Conservation (phyloP, 805 yeast species). For the Cyberlindnera japonica region DNA sequence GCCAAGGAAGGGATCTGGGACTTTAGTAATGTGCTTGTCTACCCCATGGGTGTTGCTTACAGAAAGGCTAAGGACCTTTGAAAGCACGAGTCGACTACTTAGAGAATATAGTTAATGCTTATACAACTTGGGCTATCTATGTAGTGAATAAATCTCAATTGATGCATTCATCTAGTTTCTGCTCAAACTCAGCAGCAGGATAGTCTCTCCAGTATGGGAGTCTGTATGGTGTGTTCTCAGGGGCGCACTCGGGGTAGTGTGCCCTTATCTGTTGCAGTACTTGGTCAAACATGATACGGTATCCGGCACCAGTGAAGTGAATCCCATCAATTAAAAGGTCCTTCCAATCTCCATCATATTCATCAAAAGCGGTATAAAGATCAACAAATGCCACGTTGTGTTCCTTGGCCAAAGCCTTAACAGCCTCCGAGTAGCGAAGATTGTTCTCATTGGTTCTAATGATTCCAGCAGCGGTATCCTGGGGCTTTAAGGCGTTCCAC, state of each 20-base stretch:
- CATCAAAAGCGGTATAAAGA: constrained; percentile 42
- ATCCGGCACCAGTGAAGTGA: constrained; percentile 56
- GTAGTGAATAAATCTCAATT: not conserved
- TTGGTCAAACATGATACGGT: constrained; percentile 45
- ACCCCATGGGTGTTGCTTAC: constrained; percentile 49
- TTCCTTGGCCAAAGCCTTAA: constrained; percentile 41
- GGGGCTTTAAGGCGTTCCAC: constrained; percentile 35
- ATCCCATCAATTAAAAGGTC: constrained; percentile 51
- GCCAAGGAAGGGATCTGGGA: constrained; percentile 74
- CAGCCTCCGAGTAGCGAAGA: constrained; percentile 47
- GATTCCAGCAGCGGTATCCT: constrained; percentile 37
- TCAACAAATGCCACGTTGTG: constrained; percentile 57
- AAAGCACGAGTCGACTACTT: too few species aligned
- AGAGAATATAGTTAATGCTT: too few species aligned
- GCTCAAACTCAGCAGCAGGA: constrained; percentile 16
- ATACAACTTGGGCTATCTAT: too few species aligned
- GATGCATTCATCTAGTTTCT: constrained; percentile 4
- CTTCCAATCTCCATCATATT: constrained; percentile 37
- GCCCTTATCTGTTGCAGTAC: constrained; percentile 36
- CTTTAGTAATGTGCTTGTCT: constrained; percentile 52
- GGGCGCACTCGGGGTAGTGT: constrained; percentile 45
- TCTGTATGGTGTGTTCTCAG: constrained; percentile 36
- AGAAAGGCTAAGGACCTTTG: constrained; percentile 35
- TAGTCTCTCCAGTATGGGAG: constrained; percentile 43
- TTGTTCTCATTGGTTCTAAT: constrained; percentile 45